Evolutionary conservation across 768 basidiomycete genomes (phyloP), one percentile per base, ranked within the genome.

Genomic region (Cubamyces sp.): DNA sequence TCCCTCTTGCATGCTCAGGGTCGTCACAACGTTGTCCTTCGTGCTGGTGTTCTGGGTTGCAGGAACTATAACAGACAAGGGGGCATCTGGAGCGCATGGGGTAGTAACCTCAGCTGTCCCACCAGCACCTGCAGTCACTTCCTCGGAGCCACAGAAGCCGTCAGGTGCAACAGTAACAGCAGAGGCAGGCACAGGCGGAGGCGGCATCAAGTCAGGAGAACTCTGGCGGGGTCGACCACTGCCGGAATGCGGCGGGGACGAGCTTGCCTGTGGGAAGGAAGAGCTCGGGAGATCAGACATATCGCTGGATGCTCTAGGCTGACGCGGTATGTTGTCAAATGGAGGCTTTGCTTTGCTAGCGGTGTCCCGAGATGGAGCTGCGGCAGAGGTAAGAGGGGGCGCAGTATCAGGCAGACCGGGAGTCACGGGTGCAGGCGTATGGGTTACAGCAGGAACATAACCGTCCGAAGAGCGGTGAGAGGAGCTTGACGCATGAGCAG

Each of bases 1-100:
- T 19, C 75, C 67, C 39, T 84, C 77, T 42, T 34, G 34, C 34
- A 34, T 34, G 9, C 74, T 74, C 16, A 88, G 72, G 0, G 81
- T 77, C 8, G 77, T 66, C 46, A 62, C 78, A 67, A 57, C 26
- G 11, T 48, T 40, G 1, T 18, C 34, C 11, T 9, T 34, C 34
- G 8, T 9, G 1, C 6, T 34, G 9, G 6, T 34, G 11, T 34
- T 9, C 9, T 34, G 34, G 11, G 5, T 34, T 6, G 6, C 34
- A 1, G 34, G 1, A 34, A 9, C 9, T 1, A 34, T 34, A 11
- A 9, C 1, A 11, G 34, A 34, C n/a, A n/a, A n/a, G 11, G 34
- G 1, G 34, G 11, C 9, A 11, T 34, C 34, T 30, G 11, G 34
- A 11, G 6, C 11, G 1, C 4, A 8, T 11, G 4, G 34, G 9